Evolutionary conservation across 495 filamentous ascomycete species (phyloP).

Genomic region (Pyrenula massariospora): DNA sequence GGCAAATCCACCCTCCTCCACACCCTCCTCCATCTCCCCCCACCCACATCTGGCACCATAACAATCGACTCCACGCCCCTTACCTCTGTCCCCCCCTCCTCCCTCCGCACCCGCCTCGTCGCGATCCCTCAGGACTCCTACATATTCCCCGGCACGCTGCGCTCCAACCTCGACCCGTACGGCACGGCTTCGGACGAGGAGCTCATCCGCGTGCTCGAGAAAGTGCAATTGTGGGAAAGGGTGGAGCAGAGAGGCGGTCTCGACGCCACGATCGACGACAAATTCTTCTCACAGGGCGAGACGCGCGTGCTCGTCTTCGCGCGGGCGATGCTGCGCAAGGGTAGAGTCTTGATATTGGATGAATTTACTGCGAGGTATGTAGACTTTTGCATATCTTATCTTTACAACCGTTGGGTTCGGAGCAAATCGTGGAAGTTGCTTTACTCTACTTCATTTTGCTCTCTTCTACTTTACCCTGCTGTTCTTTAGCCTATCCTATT

Average conservation of each 20-base stretch:
- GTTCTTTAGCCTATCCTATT: too few relatives aligned
- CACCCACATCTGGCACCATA: constrained; percentile 28
- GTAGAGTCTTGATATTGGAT: constrained; percentile 36
- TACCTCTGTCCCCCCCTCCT: constrained; percentile 29
- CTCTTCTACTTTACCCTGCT: too few relatives aligned
- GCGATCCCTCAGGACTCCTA: constrained; percentile 48
- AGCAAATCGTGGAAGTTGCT: neutral
- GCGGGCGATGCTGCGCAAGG: constrained; percentile 39
- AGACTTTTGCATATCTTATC: constrained; percentile 6
- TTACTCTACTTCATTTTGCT: too few relatives aligned
- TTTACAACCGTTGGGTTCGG: neutral
- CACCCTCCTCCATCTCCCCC: constrained; percentile 42
- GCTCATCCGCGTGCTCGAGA: constrained; percentile 32
- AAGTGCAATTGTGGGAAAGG: constrained; percentile 34
- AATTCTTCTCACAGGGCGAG: constrained; percentile 50
- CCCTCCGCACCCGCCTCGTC: constrained; percentile 35
- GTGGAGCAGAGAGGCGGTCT: constrained; percentile 40
- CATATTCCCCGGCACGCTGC: constrained; percentile 31
- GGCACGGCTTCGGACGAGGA: constrained; percentile 18
- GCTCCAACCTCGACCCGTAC: constrained; percentile 33
- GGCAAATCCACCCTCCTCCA: constrained; percentile 39
- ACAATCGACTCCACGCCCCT: constrained; percentile 36
- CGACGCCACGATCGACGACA: constrained; percentile 33
- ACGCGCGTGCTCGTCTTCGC: constrained; percentile 52
- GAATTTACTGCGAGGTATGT: constrained; percentile 43